phyloP scores from a whole-genome alignment of 805 yeast genomes.

The Tetrapisispora phaffii region DNA sequence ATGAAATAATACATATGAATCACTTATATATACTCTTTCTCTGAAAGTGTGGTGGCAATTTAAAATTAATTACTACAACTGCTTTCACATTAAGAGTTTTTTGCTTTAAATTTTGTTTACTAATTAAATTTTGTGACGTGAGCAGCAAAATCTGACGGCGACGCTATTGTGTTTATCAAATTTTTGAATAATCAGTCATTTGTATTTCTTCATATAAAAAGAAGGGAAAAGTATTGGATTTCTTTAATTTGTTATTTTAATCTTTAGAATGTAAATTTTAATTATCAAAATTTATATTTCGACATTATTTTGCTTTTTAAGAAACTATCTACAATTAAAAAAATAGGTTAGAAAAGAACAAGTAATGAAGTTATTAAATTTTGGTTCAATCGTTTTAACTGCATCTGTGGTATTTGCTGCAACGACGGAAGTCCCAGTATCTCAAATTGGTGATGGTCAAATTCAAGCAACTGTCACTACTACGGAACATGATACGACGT shows the following conservation, averaged over 20 bases:
- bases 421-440: constrained; percentile 1
- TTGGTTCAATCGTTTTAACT: neutral
- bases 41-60: too few species aligned
- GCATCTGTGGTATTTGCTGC: neutral
- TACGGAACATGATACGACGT: neutral
- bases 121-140: neutral
- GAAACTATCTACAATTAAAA: too few species aligned
- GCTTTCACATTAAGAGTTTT: too few species aligned
- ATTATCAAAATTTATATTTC: neutral
- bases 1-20: too few species aligned
- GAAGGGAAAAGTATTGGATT: neutral
- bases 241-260: neutral
- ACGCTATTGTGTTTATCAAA: neutral
- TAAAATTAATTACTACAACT: too few species aligned
- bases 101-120: too few species aligned
- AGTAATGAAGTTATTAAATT: constrained; percentile 1
- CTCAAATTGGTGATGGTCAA: constrained; percentile 4
- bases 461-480: constrained; percentile 1
- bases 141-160: neutral
- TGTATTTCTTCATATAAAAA: neutral
- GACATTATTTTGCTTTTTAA: too few species aligned
- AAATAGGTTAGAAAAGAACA: neutral
- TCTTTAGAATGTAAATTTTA: too few species aligned
- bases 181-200: neutral
- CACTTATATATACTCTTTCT: too few species aligned